Conservation (phyloP, 352 stramenopile species). For the Globisporangium emineosum region DNA sequence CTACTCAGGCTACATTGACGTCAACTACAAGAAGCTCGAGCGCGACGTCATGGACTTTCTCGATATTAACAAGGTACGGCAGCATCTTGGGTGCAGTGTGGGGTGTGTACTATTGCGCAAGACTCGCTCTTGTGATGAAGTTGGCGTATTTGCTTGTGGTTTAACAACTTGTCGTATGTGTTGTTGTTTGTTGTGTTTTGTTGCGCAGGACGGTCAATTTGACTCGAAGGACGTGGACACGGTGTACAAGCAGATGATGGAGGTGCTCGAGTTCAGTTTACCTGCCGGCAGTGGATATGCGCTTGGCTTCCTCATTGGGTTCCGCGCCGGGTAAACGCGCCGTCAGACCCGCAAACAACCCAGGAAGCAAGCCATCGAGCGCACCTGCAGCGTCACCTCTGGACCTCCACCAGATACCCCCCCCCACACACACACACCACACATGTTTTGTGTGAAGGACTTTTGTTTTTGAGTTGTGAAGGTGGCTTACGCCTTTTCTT, state of each 20-base stretch:
- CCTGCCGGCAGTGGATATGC: constrained; percentile 75
- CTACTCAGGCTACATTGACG: constrained; percentile 88
- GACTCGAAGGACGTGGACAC: constrained; percentile 77
- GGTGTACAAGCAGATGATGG: constrained; percentile 73
- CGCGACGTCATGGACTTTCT: constrained; percentile 66
- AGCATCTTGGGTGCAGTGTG: background rate
- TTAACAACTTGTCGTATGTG: background rate
- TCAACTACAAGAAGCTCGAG: constrained; percentile 92
- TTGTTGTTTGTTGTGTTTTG: background rate
- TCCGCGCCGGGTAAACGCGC: constrained; percentile 53
- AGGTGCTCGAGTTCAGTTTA: constrained; percentile 76
- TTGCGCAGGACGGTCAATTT: constrained; percentile 53
- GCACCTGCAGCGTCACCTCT: too few relatives aligned
- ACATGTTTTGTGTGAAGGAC: too few relatives aligned
- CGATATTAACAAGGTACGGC: constrained; percentile 73
- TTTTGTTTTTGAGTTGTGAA: too few relatives aligned
- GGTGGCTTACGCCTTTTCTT: too few relatives aligned
- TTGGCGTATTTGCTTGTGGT: background rate
- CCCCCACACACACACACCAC: too few relatives aligned
- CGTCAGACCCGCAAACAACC: background rate
- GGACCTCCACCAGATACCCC: too few relatives aligned
- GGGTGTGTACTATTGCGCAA: background rate
- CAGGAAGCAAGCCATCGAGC: background rate
- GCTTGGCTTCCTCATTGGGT: constrained; percentile 70
- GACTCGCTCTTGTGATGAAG: too few relatives aligned